Percentiles rank a stretch among this genome's conserved stretches.
phyloP scores from a whole-genome alignment of 2,329 filamentous ascomycete species.

The Colletotrichum tropicicola region DNA sequence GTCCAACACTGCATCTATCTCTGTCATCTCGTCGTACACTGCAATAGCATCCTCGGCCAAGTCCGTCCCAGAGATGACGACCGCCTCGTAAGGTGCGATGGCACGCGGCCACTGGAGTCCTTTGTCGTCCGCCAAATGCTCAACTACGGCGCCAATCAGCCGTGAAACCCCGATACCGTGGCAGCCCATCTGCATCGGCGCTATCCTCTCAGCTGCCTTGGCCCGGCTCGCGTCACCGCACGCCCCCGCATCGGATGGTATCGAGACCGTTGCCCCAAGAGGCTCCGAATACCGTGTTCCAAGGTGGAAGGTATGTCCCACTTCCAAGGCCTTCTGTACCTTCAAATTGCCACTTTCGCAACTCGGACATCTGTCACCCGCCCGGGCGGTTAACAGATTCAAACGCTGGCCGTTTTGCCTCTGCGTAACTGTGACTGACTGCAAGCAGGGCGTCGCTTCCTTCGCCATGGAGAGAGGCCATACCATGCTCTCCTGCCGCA shows the following conservation, averaged over 20 bases:
- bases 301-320: slow-evolving; percentile 95
- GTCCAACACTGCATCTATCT: slow-evolving; percentile 76
- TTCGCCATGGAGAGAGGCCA: not conserved
- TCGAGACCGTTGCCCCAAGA: slow-evolving; percentile 69
- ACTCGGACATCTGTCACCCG: slow-evolving; percentile 77
- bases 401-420: slow-evolving; percentile 50
- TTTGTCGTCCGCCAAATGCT: slow-evolving; percentile 73
- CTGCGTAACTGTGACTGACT: slow-evolving; percentile 36
- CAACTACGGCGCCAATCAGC: slow-evolving; percentile 86
- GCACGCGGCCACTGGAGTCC: slow-evolving; percentile 89
- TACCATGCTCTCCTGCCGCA: slow-evolving; percentile 11
- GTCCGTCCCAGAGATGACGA: slow-evolving; percentile 66
- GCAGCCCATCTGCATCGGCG: slow-evolving; percentile 89
- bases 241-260: slow-evolving; percentile 41
- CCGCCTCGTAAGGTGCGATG: slow-evolving; percentile 85
- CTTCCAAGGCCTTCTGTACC: slow-evolving; percentile 80
- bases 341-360: slow-evolving; percentile 72
- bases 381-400: slow-evolving; percentile 70
- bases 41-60: slow-evolving; percentile 57
- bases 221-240: not conserved
- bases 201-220: not conserved
- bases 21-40: slow-evolving; percentile 70
- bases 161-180: slow-evolving; percentile 95
- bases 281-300: slow-evolving; percentile 87
- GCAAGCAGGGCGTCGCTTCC: not conserved